phyloP scores from a whole-genome alignment of 2,329 filamentous ascomycete genomes.

The Colletotrichum musicola region DNA sequence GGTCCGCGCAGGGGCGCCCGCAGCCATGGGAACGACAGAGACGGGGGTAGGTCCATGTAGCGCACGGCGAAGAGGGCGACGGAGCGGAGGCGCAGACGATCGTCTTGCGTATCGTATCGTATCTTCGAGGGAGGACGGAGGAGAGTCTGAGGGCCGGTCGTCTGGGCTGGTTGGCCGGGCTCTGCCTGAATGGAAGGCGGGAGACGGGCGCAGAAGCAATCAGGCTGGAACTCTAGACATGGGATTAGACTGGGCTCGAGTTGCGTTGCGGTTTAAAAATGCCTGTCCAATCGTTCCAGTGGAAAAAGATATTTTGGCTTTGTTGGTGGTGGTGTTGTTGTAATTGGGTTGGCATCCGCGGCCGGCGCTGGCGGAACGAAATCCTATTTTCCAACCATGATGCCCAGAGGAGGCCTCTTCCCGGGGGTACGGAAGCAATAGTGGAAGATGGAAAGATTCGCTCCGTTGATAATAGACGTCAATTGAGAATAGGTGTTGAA shows the following conservation, averaged over 20 bases:
- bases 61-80: conserved; percentile 7
- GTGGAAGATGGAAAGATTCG: too few species aligned
- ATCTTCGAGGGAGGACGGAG: neutral
- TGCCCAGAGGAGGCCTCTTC: neutral
- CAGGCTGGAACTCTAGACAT: neutral
- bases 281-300: neutral
- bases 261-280: neutral
- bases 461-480: too few species aligned
- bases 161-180: conserved; percentile 8
- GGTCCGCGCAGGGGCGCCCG: conserved; percentile 33
- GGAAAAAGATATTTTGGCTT: neutral
- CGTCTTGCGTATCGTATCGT: neutral
- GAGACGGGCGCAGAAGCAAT: neutral
- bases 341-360: conserved; percentile 4
- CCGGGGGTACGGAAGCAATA: too few species aligned
- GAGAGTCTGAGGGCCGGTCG: neutral
- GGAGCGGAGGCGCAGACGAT: neutral
- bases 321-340: neutral
- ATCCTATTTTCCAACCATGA: neutral
- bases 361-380: conserved; percentile 8
- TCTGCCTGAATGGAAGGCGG: conserved; percentile 9
- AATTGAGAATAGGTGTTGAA: too few species aligned
- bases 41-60: conserved; percentile 34
- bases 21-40: conserved; percentile 25
- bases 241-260: neutral